phyloP scores from a whole-genome alignment of 1,284 basidiomycete genomes.

The Sanghuangporus baumii region DNA sequence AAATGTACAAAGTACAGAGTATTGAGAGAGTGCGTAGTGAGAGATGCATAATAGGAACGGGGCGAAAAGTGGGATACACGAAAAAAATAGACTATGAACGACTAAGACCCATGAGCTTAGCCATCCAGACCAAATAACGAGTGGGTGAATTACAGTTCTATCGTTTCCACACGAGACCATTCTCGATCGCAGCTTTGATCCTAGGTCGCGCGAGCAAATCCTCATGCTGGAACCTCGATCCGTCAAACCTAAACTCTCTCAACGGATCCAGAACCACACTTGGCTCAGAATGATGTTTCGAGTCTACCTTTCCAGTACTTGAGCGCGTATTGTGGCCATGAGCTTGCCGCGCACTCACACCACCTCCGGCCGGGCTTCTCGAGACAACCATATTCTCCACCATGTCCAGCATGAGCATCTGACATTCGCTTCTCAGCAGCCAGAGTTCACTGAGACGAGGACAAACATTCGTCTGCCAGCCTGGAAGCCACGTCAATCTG shows the following conservation, averaged over 20 bases:
- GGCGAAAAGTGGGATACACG: background rate
- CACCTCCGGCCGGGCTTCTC: background rate
- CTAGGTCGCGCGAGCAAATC: background rate
- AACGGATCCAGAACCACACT: conserved; percentile 4
- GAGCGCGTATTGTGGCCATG: background rate
- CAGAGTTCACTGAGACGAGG: conserved; percentile 6
- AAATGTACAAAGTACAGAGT: background rate
- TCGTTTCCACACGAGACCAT: conserved; percentile 11
- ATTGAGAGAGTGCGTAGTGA: background rate
- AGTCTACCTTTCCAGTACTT: background rate
- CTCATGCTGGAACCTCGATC: conserved; percentile 8
- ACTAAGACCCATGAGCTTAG: background rate
- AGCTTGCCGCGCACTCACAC: background rate
- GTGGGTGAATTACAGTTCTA: background rate
- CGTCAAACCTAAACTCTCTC: conserved; percentile 13
- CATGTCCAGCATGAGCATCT: background rate
- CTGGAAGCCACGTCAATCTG: conserved; percentile 2
- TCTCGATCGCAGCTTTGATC: background rate
- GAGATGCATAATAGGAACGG: too few species aligned
- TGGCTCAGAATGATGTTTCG: background rate
- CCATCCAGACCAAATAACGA: too few species aligned
- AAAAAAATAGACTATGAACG: background rate
- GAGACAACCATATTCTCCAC: conserved; percentile 7
- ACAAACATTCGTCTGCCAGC: conserved; percentile 5
- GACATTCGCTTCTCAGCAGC: conserved; percentile 11